These are phyloP conservation scores for Blepharisma japonicum DNA, from an alignment of 73 alveolate genomes.

Conservation along the genomic window DNA sequence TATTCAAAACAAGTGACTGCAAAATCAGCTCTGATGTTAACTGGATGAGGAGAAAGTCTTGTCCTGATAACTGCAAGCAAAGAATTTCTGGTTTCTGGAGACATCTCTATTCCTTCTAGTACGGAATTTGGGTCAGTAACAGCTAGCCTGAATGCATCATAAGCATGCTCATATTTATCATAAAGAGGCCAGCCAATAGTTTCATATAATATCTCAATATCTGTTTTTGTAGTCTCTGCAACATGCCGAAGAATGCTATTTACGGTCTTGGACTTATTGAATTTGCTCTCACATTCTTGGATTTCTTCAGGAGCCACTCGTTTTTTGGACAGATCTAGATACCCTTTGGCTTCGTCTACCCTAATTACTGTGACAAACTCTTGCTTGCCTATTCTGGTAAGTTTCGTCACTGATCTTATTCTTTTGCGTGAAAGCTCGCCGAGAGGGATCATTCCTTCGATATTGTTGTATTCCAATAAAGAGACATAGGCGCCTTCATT, in stretches of 20 bases:
- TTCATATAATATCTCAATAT: conserved; percentile 61
- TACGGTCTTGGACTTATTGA: conserved; percentile 69
- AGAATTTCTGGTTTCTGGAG: conserved; percentile 51
- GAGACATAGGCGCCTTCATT: conserved; percentile 93
- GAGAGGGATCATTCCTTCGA: conserved; percentile 82
- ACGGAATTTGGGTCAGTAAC: conserved; percentile 66
- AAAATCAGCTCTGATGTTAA: conserved; percentile 76
- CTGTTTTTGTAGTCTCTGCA: conserved; percentile 49
- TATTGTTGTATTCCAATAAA: conserved; percentile 87
- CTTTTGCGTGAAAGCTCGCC: conserved; percentile 90
- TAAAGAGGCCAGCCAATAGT: conserved; percentile 79
- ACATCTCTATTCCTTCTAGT: conserved; percentile 55
- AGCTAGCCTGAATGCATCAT: conserved; percentile 69
- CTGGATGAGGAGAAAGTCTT: conserved; percentile 68
- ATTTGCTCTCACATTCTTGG: conserved; percentile 59
- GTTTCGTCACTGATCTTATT: conserved; percentile 71
- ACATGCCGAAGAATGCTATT: conserved; percentile 69
- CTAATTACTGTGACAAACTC: conserved; percentile 86
- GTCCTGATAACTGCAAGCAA: conserved; percentile 57
- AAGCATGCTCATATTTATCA: conserved; percentile 78
- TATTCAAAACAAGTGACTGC: conserved; percentile 69
- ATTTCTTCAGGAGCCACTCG: conserved; percentile 76
- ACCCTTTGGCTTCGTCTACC: conserved; percentile 87
- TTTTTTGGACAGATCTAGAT: conserved; percentile 88
- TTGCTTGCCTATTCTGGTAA: conserved; percentile 82